A percentile compares a stretch with the other conserved stretches of the same genome.
phyloP scores from a whole-genome alignment of 345 rosid genomes.

The Brassica rapa region DNA sequence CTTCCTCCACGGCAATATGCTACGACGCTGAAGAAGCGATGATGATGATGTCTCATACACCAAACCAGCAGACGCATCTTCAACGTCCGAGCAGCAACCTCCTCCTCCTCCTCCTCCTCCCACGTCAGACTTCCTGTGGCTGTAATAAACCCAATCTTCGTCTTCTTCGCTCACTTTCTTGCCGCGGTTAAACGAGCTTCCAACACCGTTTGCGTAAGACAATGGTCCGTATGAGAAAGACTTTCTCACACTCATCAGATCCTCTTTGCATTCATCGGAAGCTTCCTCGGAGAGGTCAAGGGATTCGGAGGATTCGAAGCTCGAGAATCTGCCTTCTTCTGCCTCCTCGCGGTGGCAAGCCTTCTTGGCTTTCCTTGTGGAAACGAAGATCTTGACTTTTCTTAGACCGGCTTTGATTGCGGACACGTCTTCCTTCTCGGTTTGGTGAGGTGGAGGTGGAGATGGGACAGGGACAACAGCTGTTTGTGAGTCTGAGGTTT shows the following conservation, averaged over 20 bases:
- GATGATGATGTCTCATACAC: slow-evolving; percentile 33
- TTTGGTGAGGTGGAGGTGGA: slow-evolving; percentile 36
- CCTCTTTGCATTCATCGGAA: slow-evolving; percentile 38
- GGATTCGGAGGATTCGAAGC: slow-evolving; percentile 54
- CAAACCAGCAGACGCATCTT: slow-evolving; percentile 34
- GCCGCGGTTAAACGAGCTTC: slow-evolving; percentile 38
- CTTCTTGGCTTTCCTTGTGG: slow-evolving; percentile 45
- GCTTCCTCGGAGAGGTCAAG: slow-evolving; percentile 41
- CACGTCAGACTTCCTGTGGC: slow-evolving; percentile 43
- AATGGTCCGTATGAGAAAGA: slow-evolving; percentile 55
- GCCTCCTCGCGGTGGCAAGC: slow-evolving; percentile 19
- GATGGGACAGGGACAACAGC: slow-evolving; percentile 59
- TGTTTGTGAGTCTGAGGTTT: slow-evolving; percentile 52
- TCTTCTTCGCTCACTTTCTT: slow-evolving; percentile 41
- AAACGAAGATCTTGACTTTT: slow-evolving; percentile 50
- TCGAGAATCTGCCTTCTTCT: slow-evolving; percentile 41
- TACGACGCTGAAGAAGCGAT: slow-evolving; percentile 39
- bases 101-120: slow-evolving; percentile 27
- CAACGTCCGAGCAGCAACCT: too few relatives aligned
- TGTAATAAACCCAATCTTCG: slow-evolving; percentile 56
- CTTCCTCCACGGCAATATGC: slow-evolving; percentile 61
- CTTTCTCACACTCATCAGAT: slow-evolving; percentile 33
- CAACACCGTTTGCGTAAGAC: slow-evolving; percentile 50
- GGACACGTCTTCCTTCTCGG: slow-evolving; percentile 46
- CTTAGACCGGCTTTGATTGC: slow-evolving; percentile 53